A percentile compares a stretch with the other conserved stretches of the same genome.
Conservation (phyloP, 2,329 filamentous ascomycete genomes). For the Gaeumannomyces sp. region DNA sequence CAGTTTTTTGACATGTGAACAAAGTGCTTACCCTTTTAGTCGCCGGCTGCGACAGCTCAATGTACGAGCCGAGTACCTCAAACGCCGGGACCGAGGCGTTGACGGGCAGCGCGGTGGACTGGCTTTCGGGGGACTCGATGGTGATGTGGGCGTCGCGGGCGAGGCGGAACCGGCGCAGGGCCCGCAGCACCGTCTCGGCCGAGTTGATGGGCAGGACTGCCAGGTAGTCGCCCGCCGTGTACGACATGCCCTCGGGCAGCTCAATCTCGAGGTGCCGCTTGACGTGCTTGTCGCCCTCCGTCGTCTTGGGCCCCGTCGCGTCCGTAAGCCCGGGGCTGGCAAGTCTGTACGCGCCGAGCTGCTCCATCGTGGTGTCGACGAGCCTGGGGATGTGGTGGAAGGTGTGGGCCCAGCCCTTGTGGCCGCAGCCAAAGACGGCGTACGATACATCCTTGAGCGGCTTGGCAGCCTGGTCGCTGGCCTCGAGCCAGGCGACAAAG, state of each 20-base stretch:
- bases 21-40: constrained; percentile 49
- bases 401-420: constrained; percentile 48
- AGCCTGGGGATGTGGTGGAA: constrained; percentile 60
- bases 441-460: constrained; percentile 52
- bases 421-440: constrained; percentile 62
- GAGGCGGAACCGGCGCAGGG: constrained; percentile 58
- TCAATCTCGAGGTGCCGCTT: constrained; percentile 63
- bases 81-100: constrained; percentile 51
- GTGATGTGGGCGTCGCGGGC: constrained; percentile 62
- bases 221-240: constrained; percentile 69
- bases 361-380: constrained; percentile 45
- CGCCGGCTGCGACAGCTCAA: constrained; percentile 65
- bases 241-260: constrained; percentile 59
- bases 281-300: constrained; percentile 21
- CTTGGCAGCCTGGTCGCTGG: constrained; percentile 36
- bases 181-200: constrained; percentile 52
- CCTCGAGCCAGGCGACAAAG: constrained; percentile 60
- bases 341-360: constrained; percentile 38
- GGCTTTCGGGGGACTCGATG: constrained; percentile 35
- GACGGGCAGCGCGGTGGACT: constrained; percentile 44
- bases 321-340: constrained; percentile 48
- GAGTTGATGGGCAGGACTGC: constrained; percentile 67
- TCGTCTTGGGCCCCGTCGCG: constrained; percentile 46
- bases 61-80: constrained; percentile 60
- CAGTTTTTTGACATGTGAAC: not conserved